A percentile compares a stretch with the other conserved stretches of the same genome.
These are phyloP conservation scores for Didymella pinodella DNA, from an alignment of 2,329 filamentous ascomycete genomes.

Conservation along the genomic window DNA sequence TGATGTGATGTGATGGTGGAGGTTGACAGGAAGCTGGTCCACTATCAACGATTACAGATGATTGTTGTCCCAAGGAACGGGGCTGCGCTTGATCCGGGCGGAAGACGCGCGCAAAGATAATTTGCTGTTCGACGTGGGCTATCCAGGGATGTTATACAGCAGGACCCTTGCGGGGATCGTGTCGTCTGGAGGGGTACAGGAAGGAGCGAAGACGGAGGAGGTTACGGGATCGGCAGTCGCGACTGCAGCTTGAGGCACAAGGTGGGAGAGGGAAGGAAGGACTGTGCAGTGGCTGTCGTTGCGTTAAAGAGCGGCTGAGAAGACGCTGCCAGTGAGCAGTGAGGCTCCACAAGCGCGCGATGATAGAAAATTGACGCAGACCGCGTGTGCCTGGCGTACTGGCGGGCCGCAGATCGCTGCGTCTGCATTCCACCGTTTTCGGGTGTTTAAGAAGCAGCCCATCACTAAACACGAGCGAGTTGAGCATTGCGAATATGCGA, in stretches of 20 bases:
- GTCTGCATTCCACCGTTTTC: slow-evolving; percentile 20
- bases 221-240: slow-evolving; percentile 17
- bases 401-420: slow-evolving; percentile 22
- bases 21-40: slow-evolving; percentile 7
- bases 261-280: not conserved
- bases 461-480: slow-evolving; percentile 11
- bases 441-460: slow-evolving; percentile 13
- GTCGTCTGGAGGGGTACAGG: slow-evolving; percentile 13
- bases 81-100: not conserved
- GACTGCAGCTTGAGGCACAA: slow-evolving; percentile 3
- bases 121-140: slow-evolving; percentile 20
- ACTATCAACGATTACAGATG: slow-evolving; percentile 9
- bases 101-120: slow-evolving; percentile 19
- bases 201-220: slow-evolving; percentile 11
- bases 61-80: slow-evolving; percentile 10
- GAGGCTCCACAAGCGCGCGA: slow-evolving; percentile 10
- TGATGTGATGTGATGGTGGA: slow-evolving; percentile 5
- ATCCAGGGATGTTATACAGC: slow-evolving; percentile 10
- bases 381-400: slow-evolving; percentile 21
- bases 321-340: slow-evolving; percentile 2
- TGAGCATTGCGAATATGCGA: not conserved
- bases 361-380: slow-evolving; percentile 17
- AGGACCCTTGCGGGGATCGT: slow-evolving; percentile 18
- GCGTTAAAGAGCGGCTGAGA: slow-evolving; percentile 13
- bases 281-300: slow-evolving; percentile 16